phyloP scores from a whole-genome alignment of 2,329 filamentous ascomycete species.

The Aspergillus thermomutatus region DNA sequence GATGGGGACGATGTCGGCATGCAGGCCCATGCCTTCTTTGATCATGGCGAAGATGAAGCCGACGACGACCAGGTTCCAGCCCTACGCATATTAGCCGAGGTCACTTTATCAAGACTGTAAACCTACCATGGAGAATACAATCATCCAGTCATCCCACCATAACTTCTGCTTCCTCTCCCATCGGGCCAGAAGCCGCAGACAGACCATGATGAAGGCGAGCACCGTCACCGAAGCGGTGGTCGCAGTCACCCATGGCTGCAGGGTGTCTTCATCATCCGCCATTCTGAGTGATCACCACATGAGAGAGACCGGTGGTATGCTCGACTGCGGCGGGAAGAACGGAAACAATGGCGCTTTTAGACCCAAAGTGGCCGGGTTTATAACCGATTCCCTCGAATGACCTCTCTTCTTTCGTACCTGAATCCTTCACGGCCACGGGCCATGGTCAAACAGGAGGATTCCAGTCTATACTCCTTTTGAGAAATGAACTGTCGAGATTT shows the following conservation, averaged over 20 bases:
- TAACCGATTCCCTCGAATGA: background rate
- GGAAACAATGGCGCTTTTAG: no score
- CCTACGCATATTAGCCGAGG: conserved; percentile 6
- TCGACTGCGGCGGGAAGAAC: background rate
- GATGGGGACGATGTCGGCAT: conserved; percentile 39
- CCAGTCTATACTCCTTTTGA: background rate
- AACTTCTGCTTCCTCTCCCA: conserved; percentile 42
- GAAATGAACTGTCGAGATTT: background rate
- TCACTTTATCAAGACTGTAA: background rate
- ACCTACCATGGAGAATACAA: conserved; percentile 49
- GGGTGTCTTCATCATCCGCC: conserved; percentile 20
- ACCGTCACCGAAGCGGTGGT: conserved; percentile 43
- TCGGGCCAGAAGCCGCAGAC: conserved; percentile 42
- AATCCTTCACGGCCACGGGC: no score
- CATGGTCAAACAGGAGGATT: background rate
- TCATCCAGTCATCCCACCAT: conserved; percentile 53
- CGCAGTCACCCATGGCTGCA: conserved; percentile 44
- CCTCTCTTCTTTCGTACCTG: background rate
- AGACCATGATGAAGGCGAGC: conserved; percentile 39
- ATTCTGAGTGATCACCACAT: conserved; percentile 1
- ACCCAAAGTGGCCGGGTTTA: no score
- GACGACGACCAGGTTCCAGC: conserved; percentile 34
- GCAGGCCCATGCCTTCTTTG: conserved; percentile 46
- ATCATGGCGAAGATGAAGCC: conserved; percentile 52
- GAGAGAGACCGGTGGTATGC: background rate